A percentile compares a stretch with the other conserved stretches of the same genome.
Conservation (phyloP, 2,329 filamentous ascomycete genomes). For the Aureobasidium uvarum region DNA sequence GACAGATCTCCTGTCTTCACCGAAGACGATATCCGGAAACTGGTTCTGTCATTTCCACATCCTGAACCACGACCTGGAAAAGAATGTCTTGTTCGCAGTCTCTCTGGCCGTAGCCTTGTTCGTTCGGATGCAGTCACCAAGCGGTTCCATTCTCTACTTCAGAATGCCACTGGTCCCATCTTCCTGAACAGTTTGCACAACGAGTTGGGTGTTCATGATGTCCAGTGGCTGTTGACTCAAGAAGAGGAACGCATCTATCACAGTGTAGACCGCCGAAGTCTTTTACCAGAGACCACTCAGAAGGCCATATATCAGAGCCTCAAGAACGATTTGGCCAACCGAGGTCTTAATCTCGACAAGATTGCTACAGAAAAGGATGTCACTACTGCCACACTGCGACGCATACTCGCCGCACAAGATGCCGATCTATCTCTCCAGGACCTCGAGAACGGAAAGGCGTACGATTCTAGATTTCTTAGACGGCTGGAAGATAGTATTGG, state of each 20-base stretch:
- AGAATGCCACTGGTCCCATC: slow-evolving; percentile 1
- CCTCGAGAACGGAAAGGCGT: slow-evolving; percentile 11
- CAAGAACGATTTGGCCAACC: background rate
- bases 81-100: slow-evolving; percentile 24
- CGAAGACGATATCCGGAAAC: slow-evolving; percentile 17
- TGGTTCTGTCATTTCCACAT: slow-evolving; percentile 21
- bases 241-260: slow-evolving; percentile 10
- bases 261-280: slow-evolving; percentile 10
- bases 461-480: background rate
- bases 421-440: background rate
- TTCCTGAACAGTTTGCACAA: slow-evolving; percentile 11
- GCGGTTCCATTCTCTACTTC: slow-evolving; percentile 18
- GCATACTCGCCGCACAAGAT: slow-evolving; percentile 12
- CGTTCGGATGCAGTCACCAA: slow-evolving; percentile 19
- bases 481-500: background rate
- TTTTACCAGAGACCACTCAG: slow-evolving; percentile 4
- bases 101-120: slow-evolving; percentile 17
- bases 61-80: slow-evolving; percentile 10
- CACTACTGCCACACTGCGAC: slow-evolving; percentile 4
- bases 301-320: background rate
- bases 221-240: slow-evolving; percentile 20
- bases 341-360: slow-evolving; percentile 3
- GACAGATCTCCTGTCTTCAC: slow-evolving; percentile 12
- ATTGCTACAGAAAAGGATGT: slow-evolving; percentile 5
- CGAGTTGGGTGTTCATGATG: slow-evolving; percentile 20